Base-by-base conservation (phyloP, 2,329 filamentous ascomycete species). In the Mariannaea sp. region DNA sequence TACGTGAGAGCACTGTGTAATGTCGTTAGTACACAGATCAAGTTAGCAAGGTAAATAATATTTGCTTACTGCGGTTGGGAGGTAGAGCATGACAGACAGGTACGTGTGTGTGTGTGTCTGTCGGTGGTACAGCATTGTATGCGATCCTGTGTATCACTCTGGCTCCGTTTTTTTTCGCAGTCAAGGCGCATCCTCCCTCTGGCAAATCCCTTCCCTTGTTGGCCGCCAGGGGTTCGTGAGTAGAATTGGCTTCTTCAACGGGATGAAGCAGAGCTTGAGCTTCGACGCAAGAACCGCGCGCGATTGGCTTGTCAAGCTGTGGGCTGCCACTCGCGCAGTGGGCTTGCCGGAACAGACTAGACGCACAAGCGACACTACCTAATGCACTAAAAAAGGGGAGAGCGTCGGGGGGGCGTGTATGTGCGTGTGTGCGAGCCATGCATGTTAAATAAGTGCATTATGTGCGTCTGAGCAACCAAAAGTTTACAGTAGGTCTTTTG, bases 351-450 rank as follows among this genome's bases (percentile, higher is more conserved):
- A 13, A 29, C 47, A 30, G 30, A 58, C 48, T 38, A 51, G 47
- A 44, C 49, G 40, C 47, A 47, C 46, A 43, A 53, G 49, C 50
- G 33, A 27, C 29, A 41, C 20, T n/a, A n/a, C n/a, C n/a, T 49
- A 40, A 48, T n/a, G 29, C 47, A 35, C 47, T 49, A 42, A 38
- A 42, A 20, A 35, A 35, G 20, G 19, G 36, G 36, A 19, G 35
- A 19, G 36, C 36, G 36, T 39, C 36, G 50, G 41, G 47, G 53
- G 47, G 38, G 50, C 49, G 50, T 52, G 22, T 24, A 24, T 51
- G 46, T 32, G 30, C n/a, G n/a, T n/a, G n/a, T n/a, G n/a, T n/a
- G n/a, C n/a, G n/a, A n/a, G n/a, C n/a, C n/a, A n/a, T n/a, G n/a
- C n/a, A n/a, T n/a, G n/a, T n/a, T n/a, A n/a, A n/a, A n/a, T n/a